Evolutionary conservation across 208 protist genomes (phyloP).

Genomic region (Acanthamoeba lenticulata): DNA sequence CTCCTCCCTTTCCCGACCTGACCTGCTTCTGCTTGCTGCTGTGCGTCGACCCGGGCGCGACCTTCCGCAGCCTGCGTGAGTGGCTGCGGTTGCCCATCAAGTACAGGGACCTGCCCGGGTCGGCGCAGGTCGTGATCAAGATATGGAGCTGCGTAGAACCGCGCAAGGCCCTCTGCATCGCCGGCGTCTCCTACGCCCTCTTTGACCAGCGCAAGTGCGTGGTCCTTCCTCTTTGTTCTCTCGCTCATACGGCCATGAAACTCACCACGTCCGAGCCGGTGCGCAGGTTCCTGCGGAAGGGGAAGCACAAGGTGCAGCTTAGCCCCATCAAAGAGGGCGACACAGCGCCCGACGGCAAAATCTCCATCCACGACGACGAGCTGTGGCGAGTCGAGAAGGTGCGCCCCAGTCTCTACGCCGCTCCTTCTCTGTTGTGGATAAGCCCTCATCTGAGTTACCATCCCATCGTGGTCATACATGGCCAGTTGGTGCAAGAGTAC

Average conservation of each 20-base stretch:
- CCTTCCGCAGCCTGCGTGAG: constrained; percentile 76
- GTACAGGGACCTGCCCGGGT: constrained; percentile 90
- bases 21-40: not conserved
- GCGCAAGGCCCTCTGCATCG: constrained; percentile 65
- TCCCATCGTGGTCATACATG: not conserved
- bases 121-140: constrained; percentile 85
- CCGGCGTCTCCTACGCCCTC: constrained; percentile 70
- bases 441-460: not conserved
- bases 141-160: constrained; percentile 79
- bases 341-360: constrained; percentile 27
- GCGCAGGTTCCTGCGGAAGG: constrained; percentile 61
- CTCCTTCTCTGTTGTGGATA: not conserved
- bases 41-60: not conserved
- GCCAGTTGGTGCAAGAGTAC: constrained; percentile 45
- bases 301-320: constrained; percentile 76
- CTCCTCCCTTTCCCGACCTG: no score
- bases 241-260: not conserved
- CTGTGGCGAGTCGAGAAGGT: constrained; percentile 72
- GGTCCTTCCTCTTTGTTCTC: not conserved
- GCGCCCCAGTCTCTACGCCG: not conserved
- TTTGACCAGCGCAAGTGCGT: constrained; percentile 64
- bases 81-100: constrained; percentile 87
- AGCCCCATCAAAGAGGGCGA: constrained; percentile 68
- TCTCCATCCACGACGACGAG: constrained; percentile 69
- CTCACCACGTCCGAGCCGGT: not conserved